A percentile compares a stretch with the other conserved stretches of the same genome.
Conservation (phyloP, 1,139 yeast species). For the Magnusiomyces ingens region DNA sequence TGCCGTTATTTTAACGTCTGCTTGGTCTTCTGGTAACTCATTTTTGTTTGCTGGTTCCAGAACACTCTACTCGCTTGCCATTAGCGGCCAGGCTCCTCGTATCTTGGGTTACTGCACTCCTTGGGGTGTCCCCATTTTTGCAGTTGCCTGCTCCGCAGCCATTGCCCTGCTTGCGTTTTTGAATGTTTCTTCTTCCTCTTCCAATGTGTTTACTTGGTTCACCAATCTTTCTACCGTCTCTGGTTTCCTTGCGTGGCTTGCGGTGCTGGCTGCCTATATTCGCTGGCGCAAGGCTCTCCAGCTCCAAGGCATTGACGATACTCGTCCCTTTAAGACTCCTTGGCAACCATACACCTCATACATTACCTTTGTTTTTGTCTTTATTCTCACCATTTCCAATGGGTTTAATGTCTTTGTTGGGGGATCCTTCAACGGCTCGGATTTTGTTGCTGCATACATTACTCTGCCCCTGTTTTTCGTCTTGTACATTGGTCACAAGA, state of each 20-base stretch:
- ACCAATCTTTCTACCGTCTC: constrained; percentile 73
- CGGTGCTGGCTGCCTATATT: constrained; percentile 62
- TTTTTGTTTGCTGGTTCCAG: constrained; percentile 74
- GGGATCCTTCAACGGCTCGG: constrained; percentile 52
- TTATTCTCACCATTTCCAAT: no score
- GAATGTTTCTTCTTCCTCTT: no score
- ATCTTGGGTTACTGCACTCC: constrained; percentile 64
- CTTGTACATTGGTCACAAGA: constrained; percentile 46
- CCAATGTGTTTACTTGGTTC: constrained; percentile 54
- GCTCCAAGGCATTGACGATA: constrained; percentile 54
- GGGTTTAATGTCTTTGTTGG: no score
- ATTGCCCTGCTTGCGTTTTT: no score
- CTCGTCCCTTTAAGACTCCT: constrained; percentile 57
- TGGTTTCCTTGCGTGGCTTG: constrained; percentile 69
- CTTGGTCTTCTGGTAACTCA: constrained; percentile 77
- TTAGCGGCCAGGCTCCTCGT: constrained; percentile 61
- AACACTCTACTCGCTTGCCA: constrained; percentile 59
- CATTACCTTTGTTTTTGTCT: no score
- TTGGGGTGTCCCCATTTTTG: constrained; percentile 65
- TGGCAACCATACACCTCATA: not conserved
- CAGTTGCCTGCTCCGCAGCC: constrained; percentile 35
- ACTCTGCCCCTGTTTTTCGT: constrained; percentile 47
- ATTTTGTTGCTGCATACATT: constrained; percentile 65
- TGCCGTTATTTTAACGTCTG: constrained; percentile 62
- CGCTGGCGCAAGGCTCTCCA: constrained; percentile 52